These are phyloP conservation scores for Backusella liffmaniae DNA, from an alignment of 192 early-diverging fungal species.

Conservation along the genomic window DNA sequence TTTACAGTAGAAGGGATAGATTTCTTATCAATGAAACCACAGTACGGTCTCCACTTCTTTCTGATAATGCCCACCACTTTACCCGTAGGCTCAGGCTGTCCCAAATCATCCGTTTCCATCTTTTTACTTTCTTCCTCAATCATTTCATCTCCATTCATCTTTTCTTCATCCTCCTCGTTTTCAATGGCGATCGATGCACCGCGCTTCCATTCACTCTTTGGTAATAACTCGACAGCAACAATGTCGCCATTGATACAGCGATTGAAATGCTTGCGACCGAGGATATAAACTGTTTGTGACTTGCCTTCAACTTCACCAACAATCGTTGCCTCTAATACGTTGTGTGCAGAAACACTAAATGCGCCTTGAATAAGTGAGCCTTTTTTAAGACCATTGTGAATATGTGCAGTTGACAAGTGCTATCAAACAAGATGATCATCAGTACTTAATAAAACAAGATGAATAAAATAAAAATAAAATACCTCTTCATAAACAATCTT, in stretches of 20 bases:
- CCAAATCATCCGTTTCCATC: slow-evolving; percentile 57
- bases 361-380: slow-evolving; percentile 79
- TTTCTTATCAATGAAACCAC: slow-evolving; percentile 84
- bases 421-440: slow-evolving; percentile 33
- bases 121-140: slow-evolving; percentile 50
- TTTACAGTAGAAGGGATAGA: slow-evolving; percentile 56
- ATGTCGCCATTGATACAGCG: slow-evolving; percentile 91
- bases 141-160: slow-evolving; percentile 34
- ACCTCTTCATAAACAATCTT: slow-evolving; percentile 67
- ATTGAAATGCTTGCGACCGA: slow-evolving; percentile 85
- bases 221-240: slow-evolving; percentile 85
- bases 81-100: slow-evolving; percentile 68
- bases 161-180: slow-evolving; percentile 70
- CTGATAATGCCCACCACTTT: slow-evolving; percentile 92
- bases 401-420: slow-evolving; percentile 75
- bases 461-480: neutral
- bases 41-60: slow-evolving; percentile 91
- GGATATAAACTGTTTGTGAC: slow-evolving; percentile 71
- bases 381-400: slow-evolving; percentile 83
- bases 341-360: slow-evolving; percentile 81
- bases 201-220: slow-evolving; percentile 81
- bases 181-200: slow-evolving; percentile 69
- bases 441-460: neutral
- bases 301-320: slow-evolving; percentile 73
- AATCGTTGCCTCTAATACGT: slow-evolving; percentile 86